Evolutionary conservation across 805 yeast species (phyloP), one percentile per base, ranked within the genome.

Genomic region (Lipomyces spencermartinsiae): DNA sequence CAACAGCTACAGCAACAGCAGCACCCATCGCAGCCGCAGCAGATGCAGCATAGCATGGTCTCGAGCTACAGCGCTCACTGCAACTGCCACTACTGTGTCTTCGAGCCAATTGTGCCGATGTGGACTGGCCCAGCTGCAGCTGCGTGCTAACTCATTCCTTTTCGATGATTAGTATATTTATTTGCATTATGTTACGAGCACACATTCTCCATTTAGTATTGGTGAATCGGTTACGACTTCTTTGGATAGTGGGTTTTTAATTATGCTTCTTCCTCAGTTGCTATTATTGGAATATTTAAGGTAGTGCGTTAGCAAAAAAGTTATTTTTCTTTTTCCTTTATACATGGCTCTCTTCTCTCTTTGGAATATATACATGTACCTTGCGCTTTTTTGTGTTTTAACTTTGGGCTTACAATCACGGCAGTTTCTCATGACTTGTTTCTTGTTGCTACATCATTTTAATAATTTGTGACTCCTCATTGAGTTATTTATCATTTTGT

Each of bases 81-180:
- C 37, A 62, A 59, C 35, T 68, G 71, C 54, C 61, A 68, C 55
- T 68, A 68, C 49, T 66, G 69, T 37, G 63, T 63, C 14, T 66
- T 68, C 49, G 69, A 62, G 37, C 71, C 66, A 1, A 54, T 58
- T 10, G 35, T 60, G 12, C 65, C 65, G 12, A 31, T 59, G 16
- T 66, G 67, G 67, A 8, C 61, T 1, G 66, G 65, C 0, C 68
- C 68, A 22, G 63, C 70, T 19, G 62, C 71, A n/a, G 71, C 71
- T 34, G 71, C 66, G 4, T 63, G 67, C 57, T 68, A 51, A 58
- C 2, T 35, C 5, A 10, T n/a, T 43, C 39, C 46, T 61, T 16
- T 46, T 57, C 53, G 14, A 33, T 31, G 31, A 39, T 58, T 4
- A n/a, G 34, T 58, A 22, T 10, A 39, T 22, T 33, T 10, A 39